Base-by-base conservation (phyloP, 208 protist genomes). In the Crithidia sp. region DNA sequence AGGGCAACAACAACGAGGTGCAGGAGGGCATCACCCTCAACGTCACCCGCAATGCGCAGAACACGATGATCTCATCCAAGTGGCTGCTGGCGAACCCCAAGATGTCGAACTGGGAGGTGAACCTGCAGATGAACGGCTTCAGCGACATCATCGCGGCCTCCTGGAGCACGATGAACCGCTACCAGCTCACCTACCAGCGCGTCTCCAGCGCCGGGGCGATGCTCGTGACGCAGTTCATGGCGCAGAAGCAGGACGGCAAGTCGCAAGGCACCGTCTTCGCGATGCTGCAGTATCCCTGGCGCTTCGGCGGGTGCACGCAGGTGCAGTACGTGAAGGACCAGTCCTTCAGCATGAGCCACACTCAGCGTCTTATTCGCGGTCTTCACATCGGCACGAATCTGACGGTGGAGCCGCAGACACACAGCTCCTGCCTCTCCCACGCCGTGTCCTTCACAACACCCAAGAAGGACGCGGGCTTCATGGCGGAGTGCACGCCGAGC, bases 51-150 rank as follows among this genome's bases (percentile, higher is more conserved):
- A 91, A 88, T 64, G 80, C 83, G 40, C 87, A 95, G 80, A 97
- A 97, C 76, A 82, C 87, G 49, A 91, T 94, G 88, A 67, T 97
- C 17, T 71, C 85, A 50, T 88, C 93, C 17, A 97, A 97, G 77
- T 95, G 85, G 83, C 54, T 66, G 13, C 70, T 97, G n/a, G 53
- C 67, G n/a, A 93, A 85, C 64, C 90, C 90, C 50, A 81, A 97
- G 70, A 87, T 83, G 82, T 95, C 91, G 39, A 74, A 92, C 71
- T 97, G 91, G 90, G 93, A 97, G 77, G 40, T 97, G 8, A 89
- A 82, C 50, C 67, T 95, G 50, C 93, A 97, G 80, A 94, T 95
- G 91, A 93, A 95, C 75, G 91, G 91, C 47, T 97, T 95, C 84
- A 86, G 76, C 44, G 93, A 97, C 68, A 71, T 96, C 58, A 66